phyloP scores from a whole-genome alignment of 345 rosid genomes.

The Eucalyptus rudis region DNA sequence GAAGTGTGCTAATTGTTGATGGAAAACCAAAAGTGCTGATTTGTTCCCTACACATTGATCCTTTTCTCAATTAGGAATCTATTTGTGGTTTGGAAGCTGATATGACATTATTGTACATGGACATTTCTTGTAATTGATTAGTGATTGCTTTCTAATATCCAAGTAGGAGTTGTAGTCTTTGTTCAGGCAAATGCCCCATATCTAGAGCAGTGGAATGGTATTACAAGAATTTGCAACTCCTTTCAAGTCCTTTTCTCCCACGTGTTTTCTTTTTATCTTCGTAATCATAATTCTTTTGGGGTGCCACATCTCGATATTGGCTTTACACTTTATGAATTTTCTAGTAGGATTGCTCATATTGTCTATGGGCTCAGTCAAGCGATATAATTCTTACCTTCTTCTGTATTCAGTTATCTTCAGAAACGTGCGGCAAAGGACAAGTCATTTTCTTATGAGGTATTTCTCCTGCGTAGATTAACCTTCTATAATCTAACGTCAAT shows the following conservation, averaged over 20 bases:
- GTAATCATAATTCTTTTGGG: not conserved
- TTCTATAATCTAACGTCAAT: not conserved
- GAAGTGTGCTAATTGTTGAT: not conserved
- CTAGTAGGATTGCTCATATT: not conserved
- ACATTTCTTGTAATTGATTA: not conserved
- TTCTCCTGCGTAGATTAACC: not conserved
- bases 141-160: not conserved
- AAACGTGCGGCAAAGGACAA: conserved; percentile 68
- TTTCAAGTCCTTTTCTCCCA: not conserved
- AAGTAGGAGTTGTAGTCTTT: not conserved
- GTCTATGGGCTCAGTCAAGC: not conserved
- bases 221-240: not conserved
- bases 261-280: not conserved
- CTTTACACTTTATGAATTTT: not conserved
- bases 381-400: not conserved
- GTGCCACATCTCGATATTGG: not conserved
- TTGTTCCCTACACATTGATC: not conserved
- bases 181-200: not conserved
- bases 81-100: not conserved
- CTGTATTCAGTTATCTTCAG: conserved; percentile 67
- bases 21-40: not conserved
- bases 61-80: not conserved
- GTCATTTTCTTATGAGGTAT: conserved; percentile 86
- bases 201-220: not conserved
- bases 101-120: not conserved